These are phyloP conservation scores for Hypoxylon sp. DNA, from an alignment of 2,329 filamentous ascomycete genomes.

Conservation along the genomic window DNA sequence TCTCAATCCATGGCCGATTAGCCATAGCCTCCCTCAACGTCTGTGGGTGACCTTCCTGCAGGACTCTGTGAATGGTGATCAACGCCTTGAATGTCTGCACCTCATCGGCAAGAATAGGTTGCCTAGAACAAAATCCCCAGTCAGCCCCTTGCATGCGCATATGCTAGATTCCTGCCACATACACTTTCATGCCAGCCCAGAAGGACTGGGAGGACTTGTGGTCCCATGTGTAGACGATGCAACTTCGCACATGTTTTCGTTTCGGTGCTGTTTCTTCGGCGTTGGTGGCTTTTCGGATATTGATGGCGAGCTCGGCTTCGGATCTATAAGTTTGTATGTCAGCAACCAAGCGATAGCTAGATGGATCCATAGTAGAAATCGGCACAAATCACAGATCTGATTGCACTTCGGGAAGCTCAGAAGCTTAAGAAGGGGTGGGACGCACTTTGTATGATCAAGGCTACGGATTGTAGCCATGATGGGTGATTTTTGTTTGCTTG, in stretches of 20 bases:
- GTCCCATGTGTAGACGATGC: slow-evolving; percentile 99
- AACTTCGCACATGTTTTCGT: slow-evolving; percentile 95
- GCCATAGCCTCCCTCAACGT: slow-evolving; percentile 90
- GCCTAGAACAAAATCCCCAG: slow-evolving; percentile 65
- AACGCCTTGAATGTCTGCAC: slow-evolving; percentile 99
- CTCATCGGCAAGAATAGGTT: slow-evolving; percentile 98
- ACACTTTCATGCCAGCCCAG: slow-evolving; percentile 99
- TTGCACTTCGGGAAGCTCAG: neutral
- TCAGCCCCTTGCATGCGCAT: slow-evolving; percentile 35
- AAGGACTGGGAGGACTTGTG: slow-evolving; percentile 96
- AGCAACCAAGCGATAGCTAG: slow-evolving; percentile 12
- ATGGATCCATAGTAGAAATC: slow-evolving; percentile 9
- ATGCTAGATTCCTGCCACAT: slow-evolving; percentile 58
- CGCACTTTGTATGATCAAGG: slow-evolving; percentile 56
- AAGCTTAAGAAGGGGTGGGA: slow-evolving; percentile 25
- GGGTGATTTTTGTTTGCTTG: slow-evolving; percentile 30
- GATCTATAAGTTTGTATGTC: slow-evolving; percentile 62
- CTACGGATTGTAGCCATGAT: slow-evolving; percentile 55
- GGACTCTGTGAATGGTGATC: slow-evolving; percentile 96
- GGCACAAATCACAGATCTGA: slow-evolving; percentile 4
- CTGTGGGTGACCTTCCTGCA: slow-evolving; percentile 94
- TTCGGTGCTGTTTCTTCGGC: slow-evolving; percentile 78
- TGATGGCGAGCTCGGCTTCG: slow-evolving; percentile 78
- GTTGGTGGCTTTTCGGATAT: slow-evolving; percentile 79
- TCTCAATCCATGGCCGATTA: slow-evolving; percentile 92